Conservation (phyloP, 2,329 filamentous ascomycete species). For the Ophiognomonia clavigignenti-juglandacearum region DNA sequence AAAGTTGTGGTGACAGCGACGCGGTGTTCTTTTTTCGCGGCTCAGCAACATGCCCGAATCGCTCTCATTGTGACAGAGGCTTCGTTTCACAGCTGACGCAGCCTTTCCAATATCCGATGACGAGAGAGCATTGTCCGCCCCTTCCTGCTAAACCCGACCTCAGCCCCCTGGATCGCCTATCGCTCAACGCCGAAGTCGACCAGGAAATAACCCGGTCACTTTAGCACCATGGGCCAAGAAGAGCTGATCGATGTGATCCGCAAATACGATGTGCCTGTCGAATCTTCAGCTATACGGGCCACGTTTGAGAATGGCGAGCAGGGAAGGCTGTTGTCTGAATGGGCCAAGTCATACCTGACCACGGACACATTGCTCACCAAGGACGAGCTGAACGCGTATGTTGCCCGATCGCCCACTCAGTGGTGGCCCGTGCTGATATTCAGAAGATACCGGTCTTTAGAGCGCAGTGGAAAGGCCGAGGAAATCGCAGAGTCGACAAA, state of each 20-base stretch:
- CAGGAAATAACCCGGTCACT: background rate
- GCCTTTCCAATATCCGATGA: no score
- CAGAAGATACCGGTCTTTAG: conserved; percentile 44
- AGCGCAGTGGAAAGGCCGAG: conserved; percentile 43
- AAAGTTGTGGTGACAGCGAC: background rate
- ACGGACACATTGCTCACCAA: conserved; percentile 47
- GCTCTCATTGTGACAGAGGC: no score
- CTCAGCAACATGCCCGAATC: background rate
- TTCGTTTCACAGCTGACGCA: no score
- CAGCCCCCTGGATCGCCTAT: no score
- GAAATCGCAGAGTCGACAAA: conserved; percentile 40
- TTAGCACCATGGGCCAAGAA: conserved; percentile 22
- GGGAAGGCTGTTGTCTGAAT: conserved; percentile 36
- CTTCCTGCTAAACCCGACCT: no score
- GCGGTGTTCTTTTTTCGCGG: background rate
- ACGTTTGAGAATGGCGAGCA: conserved; percentile 31
- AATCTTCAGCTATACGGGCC: conserved; percentile 30
- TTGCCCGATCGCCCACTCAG: background rate
- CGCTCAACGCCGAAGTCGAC: background rate
- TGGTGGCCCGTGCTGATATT: background rate
- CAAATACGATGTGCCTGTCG: conserved; percentile 27
- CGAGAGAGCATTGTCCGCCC: no score
- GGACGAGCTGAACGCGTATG: conserved; percentile 51
- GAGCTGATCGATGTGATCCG: conserved; percentile 25
- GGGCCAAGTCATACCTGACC: conserved; percentile 44